phyloP scores from a whole-genome alignment of 176 grass and related monocot species.

The Triticum turgidum region DNA sequence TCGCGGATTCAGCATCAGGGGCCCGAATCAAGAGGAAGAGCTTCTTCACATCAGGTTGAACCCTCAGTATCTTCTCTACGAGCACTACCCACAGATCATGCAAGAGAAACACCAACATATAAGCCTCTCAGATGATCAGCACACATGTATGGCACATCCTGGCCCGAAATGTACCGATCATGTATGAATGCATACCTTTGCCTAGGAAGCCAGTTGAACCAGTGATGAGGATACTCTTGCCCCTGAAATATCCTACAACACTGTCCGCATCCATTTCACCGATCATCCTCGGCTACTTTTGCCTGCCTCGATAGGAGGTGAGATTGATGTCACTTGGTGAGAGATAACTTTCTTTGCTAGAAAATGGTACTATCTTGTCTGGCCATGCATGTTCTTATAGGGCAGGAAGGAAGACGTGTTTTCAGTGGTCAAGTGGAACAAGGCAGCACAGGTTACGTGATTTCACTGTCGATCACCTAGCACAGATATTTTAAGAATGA shows the following conservation, averaged over 20 bases:
- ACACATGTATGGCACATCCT: not conserved
- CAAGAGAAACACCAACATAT: not conserved
- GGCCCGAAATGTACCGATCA: no score
- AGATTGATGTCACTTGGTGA: no score
- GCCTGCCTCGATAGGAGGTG: not conserved
- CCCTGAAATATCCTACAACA: not conserved
- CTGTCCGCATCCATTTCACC: not conserved
- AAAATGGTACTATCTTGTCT: no score
- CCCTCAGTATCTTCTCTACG: not conserved
- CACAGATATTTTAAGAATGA: no score
- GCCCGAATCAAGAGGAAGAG: not conserved
- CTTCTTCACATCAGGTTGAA: not conserved
- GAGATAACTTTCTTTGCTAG: no score
- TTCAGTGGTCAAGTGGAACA: no score
- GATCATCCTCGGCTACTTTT: not conserved
- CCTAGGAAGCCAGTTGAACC: not conserved
- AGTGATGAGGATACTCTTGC: not conserved
- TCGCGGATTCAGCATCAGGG: not conserved
- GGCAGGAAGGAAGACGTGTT: no score
- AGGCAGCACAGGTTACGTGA: no score
- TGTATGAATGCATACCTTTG: not conserved
- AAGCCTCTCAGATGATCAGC: not conserved
- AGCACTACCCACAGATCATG: not conserved
- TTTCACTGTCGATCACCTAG: no score
- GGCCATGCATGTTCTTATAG: no score